Evolutionary conservation across 495 filamentous ascomycete species (phyloP).

Genomic region (Aspergillus ostianus): DNA sequence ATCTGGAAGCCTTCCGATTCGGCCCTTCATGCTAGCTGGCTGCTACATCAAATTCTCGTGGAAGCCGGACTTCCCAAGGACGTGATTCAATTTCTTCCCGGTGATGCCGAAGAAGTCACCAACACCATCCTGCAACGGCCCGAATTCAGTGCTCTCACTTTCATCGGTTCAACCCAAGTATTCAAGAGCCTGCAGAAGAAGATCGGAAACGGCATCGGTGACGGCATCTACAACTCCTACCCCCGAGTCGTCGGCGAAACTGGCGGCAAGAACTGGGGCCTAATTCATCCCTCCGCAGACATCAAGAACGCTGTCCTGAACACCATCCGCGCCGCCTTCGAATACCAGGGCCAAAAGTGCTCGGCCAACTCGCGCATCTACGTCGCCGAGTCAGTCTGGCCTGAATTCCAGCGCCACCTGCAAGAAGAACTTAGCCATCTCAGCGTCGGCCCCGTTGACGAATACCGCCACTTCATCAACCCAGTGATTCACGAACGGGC

Average conservation of each 20-base stretch:
- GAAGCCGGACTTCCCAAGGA: conserved; percentile 76
- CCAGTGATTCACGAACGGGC: conserved; percentile 71
- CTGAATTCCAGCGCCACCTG: conserved; percentile 56
- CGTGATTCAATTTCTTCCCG: conserved; percentile 80
- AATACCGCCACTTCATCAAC: conserved; percentile 67
- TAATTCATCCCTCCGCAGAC: conserved; percentile 72
- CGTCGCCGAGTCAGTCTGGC: conserved; percentile 64
- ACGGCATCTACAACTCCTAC: conserved; percentile 66
- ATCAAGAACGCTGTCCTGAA: conserved; percentile 70
- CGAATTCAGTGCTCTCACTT: conserved; percentile 74
- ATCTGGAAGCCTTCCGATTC: conserved; percentile 83
- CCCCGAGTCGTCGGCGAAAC: conserved; percentile 83
- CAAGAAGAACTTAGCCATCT: conserved; percentile 28
- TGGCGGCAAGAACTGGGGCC: conserved; percentile 85
- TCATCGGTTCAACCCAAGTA: conserved; percentile 73
- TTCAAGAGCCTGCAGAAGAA: conserved; percentile 72
- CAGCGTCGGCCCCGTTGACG: conserved; percentile 53
- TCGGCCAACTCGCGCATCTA: conserved; percentile 76
- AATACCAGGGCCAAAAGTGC: conserved; percentile 89
- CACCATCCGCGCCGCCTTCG: conserved; percentile 80
- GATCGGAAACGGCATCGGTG: conserved; percentile 66
- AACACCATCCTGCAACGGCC: conserved; percentile 62
- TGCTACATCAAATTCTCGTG: conserved; percentile 75
- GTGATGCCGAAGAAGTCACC: conserved; percentile 72
- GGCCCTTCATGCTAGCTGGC: conserved; percentile 70